A percentile compares a stretch with the other conserved stretches of the same genome.
Conservation (phyloP, 1,284 basidiomycete genomes). For the Melanopsichium pennsylvanicum region DNA sequence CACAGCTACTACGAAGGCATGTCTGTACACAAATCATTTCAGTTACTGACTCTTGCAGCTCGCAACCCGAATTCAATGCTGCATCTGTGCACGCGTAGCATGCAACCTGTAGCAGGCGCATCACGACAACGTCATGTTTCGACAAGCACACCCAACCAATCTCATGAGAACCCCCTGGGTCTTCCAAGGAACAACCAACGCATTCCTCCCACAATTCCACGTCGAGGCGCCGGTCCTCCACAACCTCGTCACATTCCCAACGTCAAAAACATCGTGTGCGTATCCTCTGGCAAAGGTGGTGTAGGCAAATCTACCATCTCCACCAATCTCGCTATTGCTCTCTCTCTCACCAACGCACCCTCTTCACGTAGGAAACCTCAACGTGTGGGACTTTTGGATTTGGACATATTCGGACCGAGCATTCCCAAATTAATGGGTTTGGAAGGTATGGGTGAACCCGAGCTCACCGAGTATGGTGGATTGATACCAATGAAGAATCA, state of each 20-base stretch:
- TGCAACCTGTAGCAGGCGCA: background rate
- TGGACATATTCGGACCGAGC: conserved; percentile 95
- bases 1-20: too few species aligned
- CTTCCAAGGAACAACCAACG: conserved; percentile 60
- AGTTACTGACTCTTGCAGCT: too few species aligned
- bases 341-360: conserved; percentile 63
- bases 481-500: conserved; percentile 87
- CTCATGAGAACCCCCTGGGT: conserved; percentile 60
- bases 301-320: conserved; percentile 96
- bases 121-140: background rate
- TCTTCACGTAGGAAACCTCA: conserved; percentile 62
- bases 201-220: conserved; percentile 56
- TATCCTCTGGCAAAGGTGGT: conserved; percentile 94
- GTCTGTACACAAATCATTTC: too few species aligned
- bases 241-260: conserved; percentile 69
- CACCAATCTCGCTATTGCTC: conserved; percentile 82
- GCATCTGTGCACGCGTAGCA: background rate
- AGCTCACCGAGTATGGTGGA: conserved; percentile 73
- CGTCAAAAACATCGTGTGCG: conserved; percentile 76
- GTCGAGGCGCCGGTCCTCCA: conserved; percentile 66
- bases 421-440: conserved; percentile 95
- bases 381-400: conserved; percentile 88
- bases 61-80: too few species aligned
- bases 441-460: conserved; percentile 80
- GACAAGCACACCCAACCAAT: background rate